These are phyloP conservation scores for Suillus tomentosus DNA, from an alignment of 768 basidiomycete species.

Conservation along the genomic window DNA sequence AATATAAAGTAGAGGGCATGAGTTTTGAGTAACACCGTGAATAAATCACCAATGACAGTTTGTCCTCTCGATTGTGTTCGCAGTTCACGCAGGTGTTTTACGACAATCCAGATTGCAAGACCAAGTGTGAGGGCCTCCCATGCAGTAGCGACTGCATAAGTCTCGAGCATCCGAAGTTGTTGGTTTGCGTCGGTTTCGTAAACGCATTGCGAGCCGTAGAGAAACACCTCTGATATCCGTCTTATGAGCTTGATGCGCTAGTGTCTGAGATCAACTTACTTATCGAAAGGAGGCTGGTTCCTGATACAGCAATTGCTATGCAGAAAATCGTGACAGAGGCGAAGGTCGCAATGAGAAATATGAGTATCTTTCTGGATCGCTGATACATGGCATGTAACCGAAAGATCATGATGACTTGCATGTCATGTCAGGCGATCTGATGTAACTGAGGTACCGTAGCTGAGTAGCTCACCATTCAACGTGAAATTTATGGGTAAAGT, in stretches of 20 bases:
- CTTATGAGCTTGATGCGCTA: not conserved
- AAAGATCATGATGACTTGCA: not conserved
- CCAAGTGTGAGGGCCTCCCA: not conserved
- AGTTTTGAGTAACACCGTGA: not conserved
- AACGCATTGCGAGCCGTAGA: not conserved
- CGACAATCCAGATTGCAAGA: slow-evolving; percentile 1
- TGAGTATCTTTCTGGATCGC: not conserved
- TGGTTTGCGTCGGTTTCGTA: not conserved
- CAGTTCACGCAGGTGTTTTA: not conserved
- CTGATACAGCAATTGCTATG: not conserved
- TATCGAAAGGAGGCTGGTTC: not conserved
- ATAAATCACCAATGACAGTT: not conserved
- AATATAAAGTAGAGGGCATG: not conserved
- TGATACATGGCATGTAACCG: slow-evolving; percentile 3
- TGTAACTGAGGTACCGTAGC: not conserved
- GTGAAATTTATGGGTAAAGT: not conserved
- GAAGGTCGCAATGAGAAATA: not conserved
- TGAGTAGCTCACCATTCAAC: not conserved
- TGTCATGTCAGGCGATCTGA: not conserved
- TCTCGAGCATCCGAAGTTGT: not conserved
- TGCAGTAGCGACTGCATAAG: not conserved
- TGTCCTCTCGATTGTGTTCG: not conserved
- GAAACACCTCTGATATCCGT: not conserved
- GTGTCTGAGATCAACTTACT: not conserved
- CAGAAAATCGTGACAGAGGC: not conserved